phyloP scores from a whole-genome alignment of 768 basidiomycete species.

The Rhizopogon salebrosus region DNA sequence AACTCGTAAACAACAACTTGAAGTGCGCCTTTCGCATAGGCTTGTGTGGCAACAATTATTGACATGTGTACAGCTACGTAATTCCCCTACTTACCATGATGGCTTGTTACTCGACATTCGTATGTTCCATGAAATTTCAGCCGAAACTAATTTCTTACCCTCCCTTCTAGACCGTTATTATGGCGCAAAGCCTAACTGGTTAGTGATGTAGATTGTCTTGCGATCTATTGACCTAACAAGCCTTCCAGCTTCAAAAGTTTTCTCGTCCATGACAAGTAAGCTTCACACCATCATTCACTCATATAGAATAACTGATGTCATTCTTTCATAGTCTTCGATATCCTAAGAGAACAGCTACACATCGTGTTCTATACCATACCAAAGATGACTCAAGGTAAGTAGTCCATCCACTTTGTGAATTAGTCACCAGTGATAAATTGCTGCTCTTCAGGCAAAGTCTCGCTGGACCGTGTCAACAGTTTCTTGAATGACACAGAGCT shows the following conservation, averaged over 20 bases:
- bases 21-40: constrained; percentile 2
- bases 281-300: background rate
- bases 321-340: constrained; percentile 46
- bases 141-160: background rate
- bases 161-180: constrained; percentile 9
- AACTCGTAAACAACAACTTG: constrained; percentile 34
- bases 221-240: constrained; percentile 2
- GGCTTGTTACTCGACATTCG: constrained; percentile 55
- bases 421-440: constrained; percentile 6
- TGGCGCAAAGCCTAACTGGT: constrained; percentile 11
- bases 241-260: constrained; percentile 30
- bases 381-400: constrained; percentile 16
- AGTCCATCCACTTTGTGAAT: background rate
- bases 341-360: constrained; percentile 48
- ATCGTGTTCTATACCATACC: constrained; percentile 29
- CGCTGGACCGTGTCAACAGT: constrained; percentile 50
- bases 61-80: constrained; percentile 35
- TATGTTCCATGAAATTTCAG: constrained; percentile 23
- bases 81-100: constrained; percentile 66
- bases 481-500: constrained; percentile 31
- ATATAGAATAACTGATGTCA: background rate
- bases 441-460: constrained; percentile 48
- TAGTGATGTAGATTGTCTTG: background rate
- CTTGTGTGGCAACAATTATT: background rate
- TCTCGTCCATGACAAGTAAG: constrained; percentile 32